Evolutionary conservation across 192 early-diverging fungal genomes (phyloP).

Genomic region (Backusella macrospora): DNA sequence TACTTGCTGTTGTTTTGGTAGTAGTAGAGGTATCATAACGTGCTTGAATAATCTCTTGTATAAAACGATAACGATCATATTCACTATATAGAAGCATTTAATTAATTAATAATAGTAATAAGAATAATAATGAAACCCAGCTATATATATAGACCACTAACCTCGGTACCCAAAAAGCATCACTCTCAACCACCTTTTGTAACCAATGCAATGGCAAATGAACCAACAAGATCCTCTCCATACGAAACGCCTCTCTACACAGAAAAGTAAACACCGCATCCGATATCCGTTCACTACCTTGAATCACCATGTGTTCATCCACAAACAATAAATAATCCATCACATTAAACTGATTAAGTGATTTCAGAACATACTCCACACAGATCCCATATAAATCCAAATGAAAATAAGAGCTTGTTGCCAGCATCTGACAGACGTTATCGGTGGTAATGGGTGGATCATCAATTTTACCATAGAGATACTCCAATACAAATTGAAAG

Average conservation of each 20-base stretch:
- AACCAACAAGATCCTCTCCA: conserved; percentile 41
- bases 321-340: conserved; percentile 49
- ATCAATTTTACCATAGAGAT: conserved; percentile 53
- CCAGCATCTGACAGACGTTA: conserved; percentile 50
- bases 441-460: conserved; percentile 35
- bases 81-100: conserved; percentile 31
- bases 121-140: neutral
- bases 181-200: conserved; percentile 46
- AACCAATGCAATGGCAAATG: conserved; percentile 48
- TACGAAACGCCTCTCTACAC: conserved; percentile 54
- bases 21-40: neutral
- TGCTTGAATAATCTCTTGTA: conserved; percentile 25
- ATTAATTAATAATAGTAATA: neutral
- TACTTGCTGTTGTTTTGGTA: neutral
- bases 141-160: neutral
- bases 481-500: conserved; percentile 53
- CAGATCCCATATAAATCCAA: conserved; percentile 52
- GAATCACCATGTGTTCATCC: conserved; percentile 37
- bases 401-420: conserved; percentile 52
- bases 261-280: conserved; percentile 55
- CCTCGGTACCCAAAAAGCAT: conserved; percentile 62
- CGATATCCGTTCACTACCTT: conserved; percentile 47
- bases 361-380: conserved; percentile 34
- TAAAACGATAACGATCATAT: conserved; percentile 56
- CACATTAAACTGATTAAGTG: conserved; percentile 37